Conservation (phyloP, 2,329 filamentous ascomycete genomes). For the Talaromyces verruculosus region DNA sequence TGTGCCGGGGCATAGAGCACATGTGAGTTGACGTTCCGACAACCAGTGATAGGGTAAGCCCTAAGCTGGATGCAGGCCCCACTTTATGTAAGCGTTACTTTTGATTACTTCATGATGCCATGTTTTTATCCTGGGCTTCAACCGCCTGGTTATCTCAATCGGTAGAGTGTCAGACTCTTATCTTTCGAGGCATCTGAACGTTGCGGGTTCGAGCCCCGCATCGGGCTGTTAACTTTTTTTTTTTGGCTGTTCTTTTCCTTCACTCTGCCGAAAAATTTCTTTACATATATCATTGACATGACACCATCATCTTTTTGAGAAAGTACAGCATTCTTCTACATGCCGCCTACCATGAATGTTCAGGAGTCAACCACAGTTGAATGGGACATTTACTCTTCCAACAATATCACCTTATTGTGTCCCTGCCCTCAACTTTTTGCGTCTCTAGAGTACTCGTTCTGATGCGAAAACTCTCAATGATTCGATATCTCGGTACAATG, state of each 20-base stretch:
- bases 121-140: rapidly evolving
- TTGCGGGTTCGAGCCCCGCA: slow-evolving; percentile 11
- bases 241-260: neutral
- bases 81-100: too few relatives aligned
- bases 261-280: neutral
- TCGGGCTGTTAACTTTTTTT: neutral
- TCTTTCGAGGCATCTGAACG: slow-evolving; percentile 9
- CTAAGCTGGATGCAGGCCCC: too few relatives aligned
- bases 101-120: neutral
- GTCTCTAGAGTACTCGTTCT: neutral
- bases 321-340: neutral
- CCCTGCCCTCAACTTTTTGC: neutral
- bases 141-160: slow-evolving; percentile 10
- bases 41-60: too few relatives aligned
- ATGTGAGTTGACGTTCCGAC: too few relatives aligned
- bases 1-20: too few relatives aligned
- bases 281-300: neutral
- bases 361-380: neutral
- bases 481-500: neutral
- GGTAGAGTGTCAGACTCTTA: slow-evolving; percentile 13
- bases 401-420: neutral
- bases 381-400: neutral
- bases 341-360: neutral
- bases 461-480: neutral
- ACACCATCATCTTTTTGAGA: neutral